A percentile compares a stretch with the other conserved stretches of the same genome.
phyloP scores from a whole-genome alignment of 805 yeast species.

The Saccharomycopsis olivae region DNA sequence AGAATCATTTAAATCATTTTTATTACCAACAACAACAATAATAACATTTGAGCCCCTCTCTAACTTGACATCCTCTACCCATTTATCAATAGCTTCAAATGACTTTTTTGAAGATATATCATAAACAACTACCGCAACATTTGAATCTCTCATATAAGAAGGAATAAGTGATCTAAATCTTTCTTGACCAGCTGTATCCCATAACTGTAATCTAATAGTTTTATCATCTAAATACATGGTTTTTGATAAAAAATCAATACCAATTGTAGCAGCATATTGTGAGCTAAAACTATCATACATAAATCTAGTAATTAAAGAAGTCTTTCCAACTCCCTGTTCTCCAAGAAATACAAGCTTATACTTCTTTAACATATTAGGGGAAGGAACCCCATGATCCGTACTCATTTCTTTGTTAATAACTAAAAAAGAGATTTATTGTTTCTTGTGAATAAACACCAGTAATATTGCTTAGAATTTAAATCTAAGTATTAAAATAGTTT shows the following conservation, averaged over 20 bases:
- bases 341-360: slow-evolving; percentile 91
- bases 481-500: too few relatives aligned
- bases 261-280: slow-evolving; percentile 93
- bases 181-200: slow-evolving; percentile 99
- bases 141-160: slow-evolving; percentile 88
- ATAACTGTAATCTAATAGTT: slow-evolving; percentile 85
- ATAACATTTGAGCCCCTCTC: slow-evolving; percentile 89
- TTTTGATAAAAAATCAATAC: slow-evolving; percentile 89
- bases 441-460: too few relatives aligned
- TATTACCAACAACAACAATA: slow-evolving; percentile 86
- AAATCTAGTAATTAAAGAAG: slow-evolving; percentile 91
- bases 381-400: too few relatives aligned
- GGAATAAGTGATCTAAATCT: slow-evolving; percentile 92
- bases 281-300: slow-evolving; percentile 98
- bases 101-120: slow-evolving; percentile 83
- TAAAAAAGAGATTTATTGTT: too few relatives aligned
- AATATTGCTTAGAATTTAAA: too few relatives aligned
- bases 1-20: slow-evolving; percentile 68
- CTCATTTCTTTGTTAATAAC: too few relatives aligned
- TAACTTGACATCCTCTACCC: slow-evolving; percentile 91
- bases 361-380: slow-evolving; percentile 30
- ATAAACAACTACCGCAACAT: slow-evolving; percentile 95
- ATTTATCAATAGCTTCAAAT: slow-evolving; percentile 73
- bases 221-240: slow-evolving; percentile 95
- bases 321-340: slow-evolving; percentile 96